A percentile compares a stretch with the other conserved stretches of the same genome.
Conservation (phyloP, 176 grass and related monocot genomes). For the Aegilops longissima region DNA sequence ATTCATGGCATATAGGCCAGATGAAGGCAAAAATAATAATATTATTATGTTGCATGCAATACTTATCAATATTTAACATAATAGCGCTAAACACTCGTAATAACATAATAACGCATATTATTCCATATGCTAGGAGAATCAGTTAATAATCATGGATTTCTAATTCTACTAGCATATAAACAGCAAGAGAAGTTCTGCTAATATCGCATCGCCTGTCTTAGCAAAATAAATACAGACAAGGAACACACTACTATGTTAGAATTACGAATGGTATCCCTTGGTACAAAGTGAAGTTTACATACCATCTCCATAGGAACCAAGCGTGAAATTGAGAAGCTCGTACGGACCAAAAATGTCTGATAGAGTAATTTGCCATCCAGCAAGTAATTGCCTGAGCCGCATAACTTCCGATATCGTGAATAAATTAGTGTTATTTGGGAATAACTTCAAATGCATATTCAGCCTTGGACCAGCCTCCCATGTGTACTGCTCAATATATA, state of each 20-base stretch:
- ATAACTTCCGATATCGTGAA: slow-evolving; percentile 63
- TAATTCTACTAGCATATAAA: neutral
- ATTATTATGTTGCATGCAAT: neutral
- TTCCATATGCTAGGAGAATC: neutral
- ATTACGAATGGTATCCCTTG: neutral
- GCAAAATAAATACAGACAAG: slow-evolving; percentile 3
- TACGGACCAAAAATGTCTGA: slow-evolving; percentile 84
- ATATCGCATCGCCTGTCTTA: neutral
- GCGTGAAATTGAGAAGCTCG: slow-evolving; percentile 85
- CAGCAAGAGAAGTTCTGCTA: neutral
- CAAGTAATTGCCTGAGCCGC: slow-evolving; percentile 46
- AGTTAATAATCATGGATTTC: neutral
- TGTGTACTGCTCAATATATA: slow-evolving; percentile 61
- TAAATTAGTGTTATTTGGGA: slow-evolving; percentile 56
- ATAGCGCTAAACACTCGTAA: neutral
- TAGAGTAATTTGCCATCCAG: slow-evolving; percentile 83
- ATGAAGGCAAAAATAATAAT: neutral
- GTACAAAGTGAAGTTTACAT: slow-evolving; percentile 30
- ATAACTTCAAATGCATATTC: slow-evolving; percentile 82
- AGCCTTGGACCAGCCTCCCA: slow-evolving; percentile 78
- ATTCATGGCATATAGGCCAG: neutral
- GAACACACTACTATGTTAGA: neutral
- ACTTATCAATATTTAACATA: neutral
- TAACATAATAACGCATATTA: neutral
- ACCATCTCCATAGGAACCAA: slow-evolving; percentile 68